Evolutionary conservation across 2,329 filamentous ascomycete species (phyloP).

Genomic region (Emydomyces testavorans): DNA sequence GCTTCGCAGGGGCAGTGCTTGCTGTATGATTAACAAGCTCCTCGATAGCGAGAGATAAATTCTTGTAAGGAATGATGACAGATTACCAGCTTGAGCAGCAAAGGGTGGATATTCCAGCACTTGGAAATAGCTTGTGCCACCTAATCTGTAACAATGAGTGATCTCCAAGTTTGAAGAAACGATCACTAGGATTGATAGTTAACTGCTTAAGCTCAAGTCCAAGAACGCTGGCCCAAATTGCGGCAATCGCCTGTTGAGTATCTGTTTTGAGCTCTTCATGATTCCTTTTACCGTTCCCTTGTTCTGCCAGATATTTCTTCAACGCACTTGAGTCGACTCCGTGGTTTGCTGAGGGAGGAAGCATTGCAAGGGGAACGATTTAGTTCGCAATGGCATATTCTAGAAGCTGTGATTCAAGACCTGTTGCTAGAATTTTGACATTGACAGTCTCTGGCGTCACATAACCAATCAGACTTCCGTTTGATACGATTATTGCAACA

Average conservation of each 20-base stretch:
- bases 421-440: background rate
- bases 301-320: background rate
- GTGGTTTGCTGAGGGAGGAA: background rate
- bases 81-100: background rate
- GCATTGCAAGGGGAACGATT: background rate
- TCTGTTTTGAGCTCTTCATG: background rate
- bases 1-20: background rate
- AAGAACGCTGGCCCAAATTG: background rate
- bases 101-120: slow-evolving; percentile 8
- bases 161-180: slow-evolving; percentile 15
- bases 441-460: slow-evolving; percentile 1
- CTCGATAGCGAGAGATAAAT: background rate
- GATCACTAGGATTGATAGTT: slow-evolving; percentile 2
- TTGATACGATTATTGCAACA: background rate
- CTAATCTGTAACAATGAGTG: slow-evolving; percentile 16
- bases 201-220: background rate
- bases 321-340: slow-evolving; percentile 3
- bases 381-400: background rate
- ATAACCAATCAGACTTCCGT: slow-evolving; percentile 7
- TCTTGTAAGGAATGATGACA: background rate
- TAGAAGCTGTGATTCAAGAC: slow-evolving; percentile 4
- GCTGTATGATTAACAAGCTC: no score
- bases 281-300: background rate
- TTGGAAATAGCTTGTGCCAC: slow-evolving; percentile 11
- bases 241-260: slow-evolving; percentile 9